phyloP scores from a whole-genome alignment of 305 asterid genomes.

The Striga hermonthica region DNA sequence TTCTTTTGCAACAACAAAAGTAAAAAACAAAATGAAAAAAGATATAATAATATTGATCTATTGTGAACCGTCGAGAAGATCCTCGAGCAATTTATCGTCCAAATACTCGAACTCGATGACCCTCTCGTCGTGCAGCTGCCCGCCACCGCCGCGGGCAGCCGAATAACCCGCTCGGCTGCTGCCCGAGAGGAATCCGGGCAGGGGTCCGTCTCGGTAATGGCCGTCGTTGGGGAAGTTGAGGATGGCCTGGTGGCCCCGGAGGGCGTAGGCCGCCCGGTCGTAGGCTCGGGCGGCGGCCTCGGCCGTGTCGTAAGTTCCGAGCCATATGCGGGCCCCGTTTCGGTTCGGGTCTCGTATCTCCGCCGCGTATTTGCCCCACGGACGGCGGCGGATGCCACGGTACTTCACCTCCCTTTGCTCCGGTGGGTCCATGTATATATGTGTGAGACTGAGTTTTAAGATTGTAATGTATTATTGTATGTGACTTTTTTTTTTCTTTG shows the following conservation, averaged over 20 bases:
- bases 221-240: conserved; percentile 76
- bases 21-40: not conserved
- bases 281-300: conserved; percentile 87
- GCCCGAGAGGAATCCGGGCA: too few species aligned
- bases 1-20: not conserved
- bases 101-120: conserved; percentile 66
- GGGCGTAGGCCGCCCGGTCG: conserved; percentile 72
- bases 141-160: conserved; percentile 11
- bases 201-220: conserved; percentile 36
- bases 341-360: conserved; percentile 69
- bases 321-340: conserved; percentile 66
- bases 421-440: conserved; percentile 30
- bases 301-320: conserved; percentile 69
- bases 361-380: conserved; percentile 81
- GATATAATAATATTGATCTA: not conserved
- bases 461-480: not conserved
- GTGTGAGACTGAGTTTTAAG: too few species aligned
- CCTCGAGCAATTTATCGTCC: conserved; percentile 70
- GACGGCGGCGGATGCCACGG: conserved; percentile 62
- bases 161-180: not conserved
- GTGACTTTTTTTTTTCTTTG: not conserved
- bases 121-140: conserved; percentile 30
- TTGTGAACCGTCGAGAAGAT: conserved; percentile 47
- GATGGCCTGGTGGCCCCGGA: conserved; percentile 79
- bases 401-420: conserved; percentile 40